Evolutionary conservation across 352 stramenopile genomes (phyloP).

Genomic region (Pilasporangium apinafurcum): DNA sequence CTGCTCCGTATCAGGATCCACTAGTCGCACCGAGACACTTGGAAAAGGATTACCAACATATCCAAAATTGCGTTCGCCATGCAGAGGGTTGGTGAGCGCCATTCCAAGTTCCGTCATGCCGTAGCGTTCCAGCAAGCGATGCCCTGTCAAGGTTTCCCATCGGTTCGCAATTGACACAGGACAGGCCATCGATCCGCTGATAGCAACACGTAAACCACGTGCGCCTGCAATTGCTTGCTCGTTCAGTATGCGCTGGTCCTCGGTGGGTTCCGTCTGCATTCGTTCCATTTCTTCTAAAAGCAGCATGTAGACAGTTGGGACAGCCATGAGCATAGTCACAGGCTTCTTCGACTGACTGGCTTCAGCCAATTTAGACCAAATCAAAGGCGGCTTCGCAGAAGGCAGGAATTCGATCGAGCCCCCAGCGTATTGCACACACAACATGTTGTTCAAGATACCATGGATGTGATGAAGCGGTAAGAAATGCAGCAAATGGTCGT

Average conservation of each 20-base stretch:
- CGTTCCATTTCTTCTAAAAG: slow-evolving; percentile 72
- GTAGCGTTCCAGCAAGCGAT: slow-evolving; percentile 85
- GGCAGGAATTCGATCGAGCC: slow-evolving; percentile 78
- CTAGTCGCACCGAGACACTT: slow-evolving; percentile 71
- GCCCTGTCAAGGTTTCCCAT: slow-evolving; percentile 79
- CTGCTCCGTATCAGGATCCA: slow-evolving; percentile 62
- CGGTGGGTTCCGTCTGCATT: slow-evolving; percentile 4
- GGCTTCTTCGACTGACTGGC: slow-evolving; percentile 11
- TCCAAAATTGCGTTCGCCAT: slow-evolving; percentile 60
- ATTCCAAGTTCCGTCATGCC: slow-evolving; percentile 92
- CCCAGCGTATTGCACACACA: slow-evolving; percentile 74
- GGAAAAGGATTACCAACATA: slow-evolving; percentile 84
- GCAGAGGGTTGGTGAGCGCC: slow-evolving; percentile 84
- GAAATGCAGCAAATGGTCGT: slow-evolving; percentile 86
- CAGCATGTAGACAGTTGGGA: slow-evolving; percentile 89
- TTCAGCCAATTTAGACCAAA: slow-evolving; percentile 52
- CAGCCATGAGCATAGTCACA: slow-evolving; percentile 85
- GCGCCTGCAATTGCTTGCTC: slow-evolving; percentile 7
- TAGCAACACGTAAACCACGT: slow-evolving; percentile 31
- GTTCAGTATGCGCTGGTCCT: slow-evolving; percentile 8
- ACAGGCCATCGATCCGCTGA: slow-evolving; percentile 86
- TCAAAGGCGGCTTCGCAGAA: slow-evolving; percentile 38
- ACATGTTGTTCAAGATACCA: slow-evolving; percentile 86
- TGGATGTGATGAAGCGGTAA: slow-evolving; percentile 90
- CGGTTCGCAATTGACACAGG: slow-evolving; percentile 67